Evolutionary conservation across 139 green algal species (phyloP).

Genomic region (Nannochloris sp.): DNA sequence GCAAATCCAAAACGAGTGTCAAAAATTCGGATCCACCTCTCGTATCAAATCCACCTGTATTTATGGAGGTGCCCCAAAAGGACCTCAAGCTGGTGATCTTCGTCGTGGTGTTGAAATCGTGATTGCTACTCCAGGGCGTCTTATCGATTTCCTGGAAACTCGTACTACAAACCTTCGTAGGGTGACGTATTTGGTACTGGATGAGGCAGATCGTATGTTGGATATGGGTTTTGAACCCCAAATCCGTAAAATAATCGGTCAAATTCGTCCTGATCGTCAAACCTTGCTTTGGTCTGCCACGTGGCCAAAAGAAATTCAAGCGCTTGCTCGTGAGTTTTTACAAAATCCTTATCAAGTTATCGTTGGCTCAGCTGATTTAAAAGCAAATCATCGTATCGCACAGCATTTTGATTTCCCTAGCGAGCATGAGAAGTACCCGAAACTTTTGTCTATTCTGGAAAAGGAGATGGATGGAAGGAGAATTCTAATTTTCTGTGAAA

Average conservation of each 20-base stretch:
- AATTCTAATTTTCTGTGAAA: slow-evolving; percentile 84
- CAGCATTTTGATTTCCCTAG: slow-evolving; percentile 65
- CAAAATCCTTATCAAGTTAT: slow-evolving; percentile 77
- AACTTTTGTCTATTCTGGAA: slow-evolving; percentile 43
- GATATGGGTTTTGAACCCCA: slow-evolving; percentile 94
- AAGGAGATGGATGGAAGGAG: slow-evolving; percentile 73
- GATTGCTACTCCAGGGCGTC: slow-evolving; percentile 82
- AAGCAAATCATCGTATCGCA: slow-evolving; percentile 84
- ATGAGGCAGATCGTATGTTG: slow-evolving; percentile 95
- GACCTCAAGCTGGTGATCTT: slow-evolving; percentile 49
- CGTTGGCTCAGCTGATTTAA: slow-evolving; percentile 77
- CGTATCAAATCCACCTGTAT: slow-evolving; percentile 86
- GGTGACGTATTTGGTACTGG: slow-evolving; percentile 87
- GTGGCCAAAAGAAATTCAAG: slow-evolving; percentile 88
- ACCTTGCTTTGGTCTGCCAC: slow-evolving; percentile 95
- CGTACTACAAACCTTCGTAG: slow-evolving; percentile 59
- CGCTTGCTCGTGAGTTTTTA: slow-evolving; percentile 77
- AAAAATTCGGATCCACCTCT: slow-evolving; percentile 81
- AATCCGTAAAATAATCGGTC: slow-evolving; percentile 54
- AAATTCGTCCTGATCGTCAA: slow-evolving; percentile 81
- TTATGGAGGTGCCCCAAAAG: slow-evolving; percentile 83
- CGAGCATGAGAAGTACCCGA: slow-evolving; percentile 40
- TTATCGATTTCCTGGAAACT: slow-evolving; percentile 80
- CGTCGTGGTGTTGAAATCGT: slow-evolving; percentile 74
- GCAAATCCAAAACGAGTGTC: slow-evolving; percentile 87